Evolutionary conservation across 2,329 filamentous ascomycete genomes (phyloP).

Genomic region (Cladobotryum protrusum): DNA sequence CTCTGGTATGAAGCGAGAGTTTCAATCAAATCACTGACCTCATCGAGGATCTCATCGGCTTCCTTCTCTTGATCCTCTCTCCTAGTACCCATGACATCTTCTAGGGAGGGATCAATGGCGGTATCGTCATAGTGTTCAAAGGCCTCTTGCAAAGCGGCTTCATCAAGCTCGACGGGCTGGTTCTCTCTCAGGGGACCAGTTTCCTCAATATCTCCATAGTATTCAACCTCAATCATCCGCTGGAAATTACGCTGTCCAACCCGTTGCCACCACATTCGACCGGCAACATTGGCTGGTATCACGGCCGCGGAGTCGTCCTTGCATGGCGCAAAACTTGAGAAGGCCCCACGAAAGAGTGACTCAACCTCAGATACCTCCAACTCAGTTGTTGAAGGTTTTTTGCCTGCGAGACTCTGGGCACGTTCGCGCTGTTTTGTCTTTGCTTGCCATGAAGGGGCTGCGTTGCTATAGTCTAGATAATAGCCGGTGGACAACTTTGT

Average conservation of each 20-base stretch:
- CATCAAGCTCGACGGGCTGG: slow-evolving; percentile 40
- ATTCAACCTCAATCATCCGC: slow-evolving; percentile 52
- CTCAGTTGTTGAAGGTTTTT: slow-evolving; percentile 50
- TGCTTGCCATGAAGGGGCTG: slow-evolving; percentile 47
- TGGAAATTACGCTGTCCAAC: slow-evolving; percentile 60
- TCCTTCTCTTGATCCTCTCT: slow-evolving; percentile 58
- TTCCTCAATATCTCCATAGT: slow-evolving; percentile 35
- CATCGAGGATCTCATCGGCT: slow-evolving; percentile 62
- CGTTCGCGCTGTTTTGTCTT: slow-evolving; percentile 65
- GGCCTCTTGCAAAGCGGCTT: slow-evolving; percentile 45
- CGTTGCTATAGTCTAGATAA: slow-evolving; percentile 65
- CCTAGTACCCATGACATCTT: slow-evolving; percentile 46
- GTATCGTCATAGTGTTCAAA: slow-evolving; percentile 55
- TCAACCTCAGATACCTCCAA: slow-evolving; percentile 63
- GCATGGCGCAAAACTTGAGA: slow-evolving; percentile 72
- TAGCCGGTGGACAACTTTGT: slow-evolving; percentile 60
- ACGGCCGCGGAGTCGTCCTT: slow-evolving; percentile 68
- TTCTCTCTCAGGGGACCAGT: slow-evolving; percentile 29
- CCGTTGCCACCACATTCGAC: slow-evolving; percentile 71
- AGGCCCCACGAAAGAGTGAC: slow-evolving; percentile 67
- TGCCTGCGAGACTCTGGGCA: slow-evolving; percentile 59
- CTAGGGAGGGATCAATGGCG: slow-evolving; percentile 51
- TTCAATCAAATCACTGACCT: slow-evolving; percentile 70
- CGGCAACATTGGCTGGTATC: slow-evolving; percentile 60
- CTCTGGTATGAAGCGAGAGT: slow-evolving; percentile 73